These are phyloP conservation scores for Passiflora organensis DNA, from an alignment of 345 rosid genomes.

Conservation along the genomic window DNA sequence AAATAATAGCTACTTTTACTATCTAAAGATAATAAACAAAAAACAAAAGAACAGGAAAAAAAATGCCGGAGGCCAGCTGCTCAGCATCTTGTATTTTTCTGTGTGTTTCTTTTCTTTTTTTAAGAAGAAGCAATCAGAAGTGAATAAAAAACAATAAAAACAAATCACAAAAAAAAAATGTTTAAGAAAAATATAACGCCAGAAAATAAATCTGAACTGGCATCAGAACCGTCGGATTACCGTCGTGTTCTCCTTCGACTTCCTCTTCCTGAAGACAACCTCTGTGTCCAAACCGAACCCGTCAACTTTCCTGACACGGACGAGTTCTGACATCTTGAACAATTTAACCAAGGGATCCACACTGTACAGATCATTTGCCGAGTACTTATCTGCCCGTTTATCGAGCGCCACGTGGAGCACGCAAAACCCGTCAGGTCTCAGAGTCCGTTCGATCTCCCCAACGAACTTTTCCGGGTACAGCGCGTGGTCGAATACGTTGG, in stretches of 20 bases:
- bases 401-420: constrained; percentile 70
- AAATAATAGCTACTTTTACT: too few species aligned
- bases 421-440: constrained; percentile 61
- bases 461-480: constrained; percentile 68
- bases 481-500: constrained; percentile 93
- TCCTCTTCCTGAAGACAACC: constrained; percentile 61
- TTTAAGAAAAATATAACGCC: not conserved
- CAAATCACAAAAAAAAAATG: not conserved
- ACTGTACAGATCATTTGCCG: constrained; percentile 78
- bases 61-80: too few species aligned
- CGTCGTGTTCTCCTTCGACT: not conserved
- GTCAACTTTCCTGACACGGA: constrained; percentile 61
- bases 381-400: constrained; percentile 67
- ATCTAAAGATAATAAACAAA: too few species aligned
- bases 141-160: not conserved
- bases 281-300: constrained; percentile 96
- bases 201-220: too few species aligned
- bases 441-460: constrained; percentile 74
- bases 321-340: constrained; percentile 52
- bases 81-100: too few species aligned
- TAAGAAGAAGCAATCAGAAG: too few species aligned
- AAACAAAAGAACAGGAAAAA: too few species aligned
- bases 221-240: constrained; percentile 8
- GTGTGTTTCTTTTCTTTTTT: too few species aligned
- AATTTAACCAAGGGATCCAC: constrained; percentile 45